These are phyloP conservation scores for Ophiostoma piceae DNA, from an alignment of 2,329 filamentous ascomycete species.

Conservation along the genomic window DNA sequence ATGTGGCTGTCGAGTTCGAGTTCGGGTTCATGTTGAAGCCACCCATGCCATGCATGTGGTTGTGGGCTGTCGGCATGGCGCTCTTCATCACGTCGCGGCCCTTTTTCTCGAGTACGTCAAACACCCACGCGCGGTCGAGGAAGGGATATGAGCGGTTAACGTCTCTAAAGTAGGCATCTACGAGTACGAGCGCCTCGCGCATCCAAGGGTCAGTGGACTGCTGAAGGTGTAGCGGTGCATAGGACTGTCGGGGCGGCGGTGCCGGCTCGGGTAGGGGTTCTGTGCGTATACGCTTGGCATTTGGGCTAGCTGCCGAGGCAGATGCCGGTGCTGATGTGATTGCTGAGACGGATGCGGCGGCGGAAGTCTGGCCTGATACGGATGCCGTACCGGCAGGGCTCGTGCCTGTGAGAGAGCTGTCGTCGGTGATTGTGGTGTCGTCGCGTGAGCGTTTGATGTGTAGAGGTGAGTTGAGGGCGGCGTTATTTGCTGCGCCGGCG, in stretches of 20 bases:
- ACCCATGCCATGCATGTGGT: background rate
- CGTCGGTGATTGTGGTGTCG: background rate
- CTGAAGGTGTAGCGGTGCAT: constrained; percentile 28
- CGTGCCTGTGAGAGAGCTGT: background rate
- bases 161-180: constrained; percentile 45
- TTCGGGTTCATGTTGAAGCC: constrained; percentile 17
- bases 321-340: background rate
- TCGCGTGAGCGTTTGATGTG: constrained; percentile 11
- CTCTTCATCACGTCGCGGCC: constrained; percentile 18
- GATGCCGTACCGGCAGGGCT: background rate
- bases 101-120: constrained; percentile 34
- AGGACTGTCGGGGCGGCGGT: background rate
- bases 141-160: constrained; percentile 45
- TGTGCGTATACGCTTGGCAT: background rate
- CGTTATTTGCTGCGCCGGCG: background rate
- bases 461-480: background rate
- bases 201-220: constrained; percentile 23
- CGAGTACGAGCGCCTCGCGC: constrained; percentile 30
- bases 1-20: constrained; percentile 20
- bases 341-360: background rate
- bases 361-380: background rate
- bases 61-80: background rate
- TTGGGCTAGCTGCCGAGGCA: background rate
- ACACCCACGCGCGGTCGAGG: constrained; percentile 37
- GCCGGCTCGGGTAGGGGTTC: background rate